Evolutionary conservation across 805 yeast species (phyloP), one percentile per base, ranked within the genome.

Genomic region (Cyberlindnera lachancei): DNA sequence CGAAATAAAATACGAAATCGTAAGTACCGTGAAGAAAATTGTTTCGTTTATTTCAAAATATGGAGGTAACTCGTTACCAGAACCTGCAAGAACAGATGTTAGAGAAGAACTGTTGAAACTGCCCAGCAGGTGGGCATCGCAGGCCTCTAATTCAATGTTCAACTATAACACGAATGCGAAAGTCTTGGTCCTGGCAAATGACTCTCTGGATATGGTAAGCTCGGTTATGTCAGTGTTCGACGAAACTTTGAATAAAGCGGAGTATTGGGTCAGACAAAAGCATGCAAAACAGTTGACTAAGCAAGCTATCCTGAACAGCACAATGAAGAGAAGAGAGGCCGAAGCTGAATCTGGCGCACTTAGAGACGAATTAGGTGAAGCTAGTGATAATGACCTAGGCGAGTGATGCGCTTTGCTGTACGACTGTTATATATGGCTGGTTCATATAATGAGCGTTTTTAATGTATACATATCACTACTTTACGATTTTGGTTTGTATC

Each of bases 21-120:
- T 88, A 7, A 72, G 82, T 1, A 92, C 96, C 0, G 88, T 92
- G 17, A 84, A 85, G 53, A 90, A 86, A 52, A 86, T 87, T 29
- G 87, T 88, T 22, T 74, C 77, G 25, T 74, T 90, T 23, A 82
- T 92, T 9, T 84, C 96, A 4, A 83, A 82, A 41, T 84, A 85
- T 45, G 83, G 87, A 1, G 86, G 88, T 0, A 73, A 67, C 37
- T 73, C 86, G 3, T 55, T 81, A 21, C 85, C 87, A 7, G 86
- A 79, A 42, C 82, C 84, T 4, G 86, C 87, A 7, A 72, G 94
- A 42, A 64, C 80, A 2, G 78, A 81, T 31, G 94, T 92, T 11
- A 68, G 96, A 23, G 83, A 80, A 40, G 78, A 81, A 23, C 68
- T 90, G 12, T 63, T 92, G 31, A 70, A 73, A 36, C 63, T 90